Evolutionary conservation across 148 eudicot species (phyloP).

Genomic region (Camellia japonica): DNA sequence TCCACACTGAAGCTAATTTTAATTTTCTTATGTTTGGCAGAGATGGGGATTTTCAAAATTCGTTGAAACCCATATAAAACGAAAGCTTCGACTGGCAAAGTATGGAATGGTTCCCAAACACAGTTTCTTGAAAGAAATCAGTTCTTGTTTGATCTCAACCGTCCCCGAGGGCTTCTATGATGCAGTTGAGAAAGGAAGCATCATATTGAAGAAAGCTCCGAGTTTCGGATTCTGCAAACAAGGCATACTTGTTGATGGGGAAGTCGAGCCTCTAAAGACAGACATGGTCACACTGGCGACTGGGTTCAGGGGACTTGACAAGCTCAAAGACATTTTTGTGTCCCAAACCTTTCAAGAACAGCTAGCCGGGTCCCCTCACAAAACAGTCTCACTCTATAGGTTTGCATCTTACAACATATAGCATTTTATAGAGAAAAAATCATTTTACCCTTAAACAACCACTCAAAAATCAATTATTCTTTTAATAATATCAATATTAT

Average conservation of each 20-base stretch:
- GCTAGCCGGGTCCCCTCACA: conserved; percentile 26
- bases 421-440: background rate
- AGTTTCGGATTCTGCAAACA: conserved; percentile 42
- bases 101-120: conserved; percentile 52
- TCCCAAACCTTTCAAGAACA: conserved; percentile 29
- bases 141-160: conserved; percentile 39
- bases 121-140: conserved; percentile 39
- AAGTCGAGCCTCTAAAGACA: conserved; percentile 23
- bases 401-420: background rate
- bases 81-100: conserved; percentile 38
- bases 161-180: conserved; percentile 48
- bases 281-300: conserved; percentile 65
- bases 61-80: conserved; percentile 50
- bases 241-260: conserved; percentile 42
- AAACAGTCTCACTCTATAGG: conserved; percentile 48
- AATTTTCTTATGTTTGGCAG: conserved; percentile 25
- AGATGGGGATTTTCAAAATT: conserved; percentile 54
- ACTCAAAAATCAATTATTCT: too few species aligned
- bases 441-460: too few species aligned
- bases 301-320: conserved; percentile 50
- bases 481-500: too few species aligned
- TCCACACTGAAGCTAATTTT: background rate
- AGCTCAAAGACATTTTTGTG: conserved; percentile 40
- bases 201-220: conserved; percentile 39
- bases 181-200: conserved; percentile 54